A percentile compares a stretch with the other conserved stretches of the same genome.
These are phyloP conservation scores for Cyclotella cryptica DNA, from an alignment of 108 stramenopile genomes.

Conservation along the genomic window DNA sequence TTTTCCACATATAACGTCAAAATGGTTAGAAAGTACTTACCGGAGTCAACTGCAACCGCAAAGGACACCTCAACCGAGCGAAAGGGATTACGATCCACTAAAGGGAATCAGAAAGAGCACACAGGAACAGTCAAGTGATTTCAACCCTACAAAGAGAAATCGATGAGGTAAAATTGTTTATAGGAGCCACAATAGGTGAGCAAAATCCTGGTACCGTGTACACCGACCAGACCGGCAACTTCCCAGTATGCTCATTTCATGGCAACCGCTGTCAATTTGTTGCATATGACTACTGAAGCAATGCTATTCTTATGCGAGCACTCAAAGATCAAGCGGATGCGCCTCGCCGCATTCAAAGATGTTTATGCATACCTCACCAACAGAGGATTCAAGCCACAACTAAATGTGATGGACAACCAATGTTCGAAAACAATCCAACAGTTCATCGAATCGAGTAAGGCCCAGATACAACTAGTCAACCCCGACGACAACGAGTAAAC, in stretches of 20 bases:
- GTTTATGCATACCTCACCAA: neutral
- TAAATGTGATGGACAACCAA: conserved; percentile 8
- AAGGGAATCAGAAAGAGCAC: no score
- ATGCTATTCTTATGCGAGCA: neutral
- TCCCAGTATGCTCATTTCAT: neutral
- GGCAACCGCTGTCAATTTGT: neutral
- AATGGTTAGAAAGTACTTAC: neutral
- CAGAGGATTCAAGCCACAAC: neutral
- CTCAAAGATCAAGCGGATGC: neutral
- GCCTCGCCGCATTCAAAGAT: neutral
- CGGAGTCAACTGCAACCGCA: neutral
- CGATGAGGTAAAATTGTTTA: neutral
- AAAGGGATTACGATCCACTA: neutral
- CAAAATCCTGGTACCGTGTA: neutral
- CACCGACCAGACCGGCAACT: neutral
- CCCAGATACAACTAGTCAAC: conserved; percentile 27
- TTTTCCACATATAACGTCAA: conserved; percentile 1
- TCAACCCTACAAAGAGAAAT: neutral
- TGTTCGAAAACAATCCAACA: neutral
- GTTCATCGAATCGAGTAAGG: neutral
- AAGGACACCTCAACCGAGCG: conserved; percentile 5
- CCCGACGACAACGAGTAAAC: conserved; percentile 15
- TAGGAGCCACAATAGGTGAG: neutral
- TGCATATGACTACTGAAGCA: neutral
- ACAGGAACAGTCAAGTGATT: neutral